These are phyloP conservation scores for Globisporangium irregulare DNA, from an alignment of 352 stramenopile genomes.

Conservation along the genomic window DNA sequence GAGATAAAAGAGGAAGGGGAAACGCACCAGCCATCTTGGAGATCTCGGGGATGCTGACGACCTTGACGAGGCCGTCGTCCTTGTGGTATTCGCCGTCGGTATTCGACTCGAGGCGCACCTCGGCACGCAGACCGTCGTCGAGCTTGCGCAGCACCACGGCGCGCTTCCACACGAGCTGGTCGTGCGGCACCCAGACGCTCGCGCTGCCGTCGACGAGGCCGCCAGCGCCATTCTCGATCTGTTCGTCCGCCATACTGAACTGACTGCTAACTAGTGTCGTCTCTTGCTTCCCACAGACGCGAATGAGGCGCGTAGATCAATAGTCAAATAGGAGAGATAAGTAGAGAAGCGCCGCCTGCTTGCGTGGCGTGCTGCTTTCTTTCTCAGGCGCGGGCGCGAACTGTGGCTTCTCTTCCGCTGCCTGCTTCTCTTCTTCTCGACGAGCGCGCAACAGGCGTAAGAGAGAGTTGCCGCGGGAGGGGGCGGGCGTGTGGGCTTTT, in stretches of 20 bases:
- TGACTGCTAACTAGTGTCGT: constrained; percentile 2
- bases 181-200: constrained; percentile 81
- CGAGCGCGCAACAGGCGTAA: background rate
- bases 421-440: background rate
- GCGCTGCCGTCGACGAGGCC: constrained; percentile 61
- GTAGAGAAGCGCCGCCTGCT: background rate
- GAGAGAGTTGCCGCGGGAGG: background rate
- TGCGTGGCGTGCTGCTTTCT: background rate
- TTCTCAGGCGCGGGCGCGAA: background rate
- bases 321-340: background rate
- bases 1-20: background rate
- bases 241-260: constrained; percentile 35
- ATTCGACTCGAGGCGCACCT: constrained; percentile 64
- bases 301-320: background rate
- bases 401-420: background rate
- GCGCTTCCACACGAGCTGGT: constrained; percentile 75
- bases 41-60: constrained; percentile 65
- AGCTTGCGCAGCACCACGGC: constrained; percentile 61
- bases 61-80: constrained; percentile 58
- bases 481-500: background rate
- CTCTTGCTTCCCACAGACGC: background rate
- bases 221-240: background rate
- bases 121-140: constrained; percentile 39
- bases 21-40: constrained; percentile 46
- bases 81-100: constrained; percentile 50